Evolutionary conservation across 257 asterid genomes (phyloP), one percentile per base, ranked within the genome.

Genomic region (Datura wrightii): DNA sequence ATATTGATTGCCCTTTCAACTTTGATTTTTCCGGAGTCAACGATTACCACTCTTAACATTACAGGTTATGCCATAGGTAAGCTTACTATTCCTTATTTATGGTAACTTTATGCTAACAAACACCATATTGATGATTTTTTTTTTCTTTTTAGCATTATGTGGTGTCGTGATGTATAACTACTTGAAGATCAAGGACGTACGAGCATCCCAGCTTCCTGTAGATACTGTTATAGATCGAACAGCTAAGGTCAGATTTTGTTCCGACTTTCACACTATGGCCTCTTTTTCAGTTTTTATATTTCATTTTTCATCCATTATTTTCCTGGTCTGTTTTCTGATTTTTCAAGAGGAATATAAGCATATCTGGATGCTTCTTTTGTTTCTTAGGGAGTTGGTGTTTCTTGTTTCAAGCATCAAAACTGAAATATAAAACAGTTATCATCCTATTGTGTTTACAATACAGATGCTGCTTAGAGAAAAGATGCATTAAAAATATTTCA

Each of bases 31-130:
- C 99, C 99, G 0, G 99, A 97, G 88, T 97, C 99, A 31, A 89
- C 90, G 3, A 97, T 97, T 82, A 97, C 99, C 85, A 74, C 88
- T 48, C 93, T 97, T 81, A 95, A 97, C 83, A 92, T 97, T 74
- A 91, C 92, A 56, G 99, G 99, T 82, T 97, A 97, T 89, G 99
- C 97, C 15, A 90, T 97, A 88, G 99, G 99, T 97, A 92, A 55
- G 31, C 83, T 86, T 80, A 67, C 72, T 42, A 4, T 82, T 81
- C 87, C 79, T 4, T 53, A 56, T 79, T 76, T 39, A 59, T 69
- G 82, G 70, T 62, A 79, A 60, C 82, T 79, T 53, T 72, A 78
- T 69, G 36, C 42, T 53, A 50, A 42, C 5, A 74, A 48, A 14
- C 60, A 48, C 56, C 81, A 74, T n/a, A 24, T 65, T 82, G 41